Base-by-base conservation (phyloP, 164 flowering plant species). In the Vitis riparia region DNA sequence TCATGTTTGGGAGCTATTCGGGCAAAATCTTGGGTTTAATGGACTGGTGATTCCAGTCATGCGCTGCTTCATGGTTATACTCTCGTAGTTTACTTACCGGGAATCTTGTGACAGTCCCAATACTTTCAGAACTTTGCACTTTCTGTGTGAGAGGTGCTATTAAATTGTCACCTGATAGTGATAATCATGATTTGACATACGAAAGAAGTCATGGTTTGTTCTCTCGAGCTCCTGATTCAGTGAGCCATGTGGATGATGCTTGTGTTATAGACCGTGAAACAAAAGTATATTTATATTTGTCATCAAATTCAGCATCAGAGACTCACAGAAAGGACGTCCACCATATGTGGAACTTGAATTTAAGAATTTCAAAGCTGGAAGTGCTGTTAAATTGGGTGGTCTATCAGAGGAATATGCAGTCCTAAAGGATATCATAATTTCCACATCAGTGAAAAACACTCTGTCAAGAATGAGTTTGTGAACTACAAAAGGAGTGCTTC, bases 401-500 rank as follows among this genome's bases (percentile, higher is more conserved):
- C 77, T 96, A n/a, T 83, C 90, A 17, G 83, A 88, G 76, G 98
- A 96, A 74, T 91, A 76, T 83, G 81, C 71, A 17, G 60, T 77
- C 63, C 59, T 95, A 75, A 85, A 73, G 79, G 95, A 93, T 65
- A 87, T 90, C 58, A 87, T 95, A 55, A 44, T 75, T 69, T 79
- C 85, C 49, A 81, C 92, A 57, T 73, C 83, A 7, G 67, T 77
- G 70, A 81, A 86, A 71, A 70, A 75, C 73, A 69, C 82, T 63
- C 71, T 87, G 62, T 83, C 92, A 69, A 85, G 97, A 97, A 90
- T 86, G 68, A 94, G 93, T 75, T 74, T 91, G 69, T 89, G 84
- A 79, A 72, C 86, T 75, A 88, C 85, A 75, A 93, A 88, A 70
- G 99, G 99, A 74, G 94, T 96, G 65, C 98, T 95, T 80, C 97